Percentiles rank a stretch among this genome's conserved stretches.
phyloP scores from a whole-genome alignment of 768 basidiomycete species.

The Naganishia vaughanmartiniae region DNA sequence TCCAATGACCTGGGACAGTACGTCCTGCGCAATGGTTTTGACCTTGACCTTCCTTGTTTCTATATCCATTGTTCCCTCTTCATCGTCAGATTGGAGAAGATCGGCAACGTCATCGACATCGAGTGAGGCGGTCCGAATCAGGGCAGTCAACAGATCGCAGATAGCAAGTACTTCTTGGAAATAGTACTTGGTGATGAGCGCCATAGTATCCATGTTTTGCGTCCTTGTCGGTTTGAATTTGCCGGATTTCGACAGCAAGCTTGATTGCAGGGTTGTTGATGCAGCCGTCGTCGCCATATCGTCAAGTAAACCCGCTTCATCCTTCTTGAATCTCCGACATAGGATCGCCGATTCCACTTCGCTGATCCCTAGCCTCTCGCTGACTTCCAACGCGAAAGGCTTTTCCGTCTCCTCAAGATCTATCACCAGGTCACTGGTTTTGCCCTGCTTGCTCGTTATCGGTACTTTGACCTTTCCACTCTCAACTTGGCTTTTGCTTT shows the following conservation, averaged over 20 bases:
- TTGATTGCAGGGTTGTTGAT: conserved; percentile 13
- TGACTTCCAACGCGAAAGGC: conserved; percentile 19
- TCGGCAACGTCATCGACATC: conserved; percentile 1
- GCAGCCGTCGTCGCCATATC: conserved; percentile 13
- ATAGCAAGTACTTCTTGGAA: conserved; percentile 23
- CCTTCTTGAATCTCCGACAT: conserved; percentile 19
- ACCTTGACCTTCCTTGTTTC: conserved; percentile 14
- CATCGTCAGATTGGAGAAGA: neutral
- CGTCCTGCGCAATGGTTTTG: neutral
- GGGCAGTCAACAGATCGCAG: conserved; percentile 21
- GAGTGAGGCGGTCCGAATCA: conserved; percentile 5
- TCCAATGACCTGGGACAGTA: conserved; percentile 17
- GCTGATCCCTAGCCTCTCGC: conserved; percentile 27
- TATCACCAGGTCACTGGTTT: conserved; percentile 16
- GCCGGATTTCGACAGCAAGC: conserved; percentile 9
- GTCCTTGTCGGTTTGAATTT: conserved; percentile 10
- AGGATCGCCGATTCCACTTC: conserved; percentile 31
- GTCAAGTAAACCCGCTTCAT: conserved; percentile 24
- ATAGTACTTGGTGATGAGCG: conserved; percentile 27
- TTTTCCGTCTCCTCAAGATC: conserved; percentile 21
- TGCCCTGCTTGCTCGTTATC: neutral
- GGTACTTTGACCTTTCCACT: conserved; percentile 1
- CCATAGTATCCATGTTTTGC: conserved; percentile 4
- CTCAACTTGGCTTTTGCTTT: conserved; percentile 20
- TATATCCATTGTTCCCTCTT: conserved; percentile 7